These are phyloP conservation scores for Claviceps spartinae DNA, from an alignment of 2,329 filamentous ascomycete genomes.

Conservation along the genomic window DNA sequence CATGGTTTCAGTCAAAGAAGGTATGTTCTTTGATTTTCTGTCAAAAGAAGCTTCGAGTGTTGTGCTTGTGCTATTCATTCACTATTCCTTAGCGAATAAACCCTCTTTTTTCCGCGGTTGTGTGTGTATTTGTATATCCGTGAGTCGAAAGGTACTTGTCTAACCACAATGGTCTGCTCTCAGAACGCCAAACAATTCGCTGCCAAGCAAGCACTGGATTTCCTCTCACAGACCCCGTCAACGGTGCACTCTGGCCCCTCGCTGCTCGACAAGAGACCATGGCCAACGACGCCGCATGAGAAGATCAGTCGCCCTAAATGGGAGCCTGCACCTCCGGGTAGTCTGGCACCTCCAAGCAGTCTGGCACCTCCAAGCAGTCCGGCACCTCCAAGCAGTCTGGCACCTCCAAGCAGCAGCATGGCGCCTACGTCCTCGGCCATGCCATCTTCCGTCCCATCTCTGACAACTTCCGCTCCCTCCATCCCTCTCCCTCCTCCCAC, in stretches of 20 bases:
- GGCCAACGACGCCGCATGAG: not conserved
- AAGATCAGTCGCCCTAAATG: not conserved
- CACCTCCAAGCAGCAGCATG: no score
- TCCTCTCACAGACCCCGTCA: conserved; percentile 16
- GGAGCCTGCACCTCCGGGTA: not conserved
- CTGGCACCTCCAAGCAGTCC: not conserved
- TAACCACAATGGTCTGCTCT: not conserved
- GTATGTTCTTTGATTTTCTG: conserved; percentile 10
- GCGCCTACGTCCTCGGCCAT: not conserved
- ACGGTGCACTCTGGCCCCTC: not conserved
- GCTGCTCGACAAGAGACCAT: not conserved
- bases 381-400: no score
- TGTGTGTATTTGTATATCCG: not conserved
- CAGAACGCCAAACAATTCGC: conserved; percentile 39
- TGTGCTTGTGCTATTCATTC: not conserved
- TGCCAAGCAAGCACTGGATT: conserved; percentile 32
- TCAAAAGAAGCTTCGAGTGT: not conserved
- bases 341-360: not conserved
- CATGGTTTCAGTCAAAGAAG: conserved; percentile 34
- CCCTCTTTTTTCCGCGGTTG: not conserved
- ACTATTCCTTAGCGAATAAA: not conserved
- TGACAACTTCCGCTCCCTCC: not conserved
- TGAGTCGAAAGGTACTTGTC: not conserved
- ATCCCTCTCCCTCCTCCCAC: not conserved
- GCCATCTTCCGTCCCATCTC: not conserved